These are phyloP conservation scores for Dalbergia cultrata DNA, from an alignment of 306 rosid species.

Conservation along the genomic window DNA sequence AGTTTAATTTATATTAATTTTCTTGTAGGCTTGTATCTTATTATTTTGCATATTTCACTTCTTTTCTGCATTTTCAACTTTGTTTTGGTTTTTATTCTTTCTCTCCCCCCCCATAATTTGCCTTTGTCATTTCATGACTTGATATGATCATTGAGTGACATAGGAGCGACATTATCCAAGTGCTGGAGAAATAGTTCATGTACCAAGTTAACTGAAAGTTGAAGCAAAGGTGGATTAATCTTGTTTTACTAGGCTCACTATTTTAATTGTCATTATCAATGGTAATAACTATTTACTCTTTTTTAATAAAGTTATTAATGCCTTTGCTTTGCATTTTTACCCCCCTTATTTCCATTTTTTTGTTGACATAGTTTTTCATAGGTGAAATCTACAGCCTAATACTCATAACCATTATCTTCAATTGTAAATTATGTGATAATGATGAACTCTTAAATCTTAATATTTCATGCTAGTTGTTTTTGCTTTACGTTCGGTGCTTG, in stretches of 20 bases:
- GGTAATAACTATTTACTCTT: conserved; percentile 26
- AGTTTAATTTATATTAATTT: conserved; percentile 1
- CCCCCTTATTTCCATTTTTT: conserved; percentile 18
- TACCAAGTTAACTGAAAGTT: conserved; percentile 45
- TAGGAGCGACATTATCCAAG: conserved; percentile 40
- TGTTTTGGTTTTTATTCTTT: conserved; percentile 37
- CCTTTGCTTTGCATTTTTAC: conserved; percentile 23
- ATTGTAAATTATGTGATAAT: conserved; percentile 49
- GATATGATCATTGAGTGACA: conserved; percentile 48
- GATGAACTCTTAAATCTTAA: background rate
- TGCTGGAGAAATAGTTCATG: conserved; percentile 42
- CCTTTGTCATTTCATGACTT: conserved; percentile 47
- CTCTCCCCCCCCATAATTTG: background rate
- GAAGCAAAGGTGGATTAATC: conserved; percentile 40
- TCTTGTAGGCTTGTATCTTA: conserved; percentile 50
- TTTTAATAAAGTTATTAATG: conserved; percentile 37
- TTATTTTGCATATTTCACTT: conserved; percentile 42
- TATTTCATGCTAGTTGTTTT: conserved; percentile 23
- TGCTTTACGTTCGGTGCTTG: background rate
- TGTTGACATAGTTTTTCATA: conserved; percentile 20
- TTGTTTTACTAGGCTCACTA: conserved; percentile 19
- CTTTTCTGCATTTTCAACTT: conserved; percentile 27
- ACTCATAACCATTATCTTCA: conserved; percentile 42
- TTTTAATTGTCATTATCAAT: conserved; percentile 28
- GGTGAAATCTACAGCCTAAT: conserved; percentile 61